Evolutionary conservation across 352 stramenopile species (phyloP), one percentile per base, ranked within the genome.

Genomic region (Pythium vanterpoolii): DNA sequence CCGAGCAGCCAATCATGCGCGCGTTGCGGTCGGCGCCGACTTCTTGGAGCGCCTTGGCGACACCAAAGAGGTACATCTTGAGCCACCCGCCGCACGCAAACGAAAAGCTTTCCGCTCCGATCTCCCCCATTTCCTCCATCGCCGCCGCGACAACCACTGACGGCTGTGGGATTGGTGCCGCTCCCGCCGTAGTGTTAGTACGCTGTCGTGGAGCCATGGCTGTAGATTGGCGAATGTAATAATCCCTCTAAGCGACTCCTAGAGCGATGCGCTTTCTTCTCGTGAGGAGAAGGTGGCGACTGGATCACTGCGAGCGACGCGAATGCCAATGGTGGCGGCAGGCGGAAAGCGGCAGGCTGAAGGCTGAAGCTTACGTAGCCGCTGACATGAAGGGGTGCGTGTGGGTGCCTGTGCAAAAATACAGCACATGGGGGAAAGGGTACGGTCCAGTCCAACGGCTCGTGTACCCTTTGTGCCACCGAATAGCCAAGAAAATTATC

Each of bases 61-160:
- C 86, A 42, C 87, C 87, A 43, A 96, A 95, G 19, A 89, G 65
- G 67, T 95, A 95, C 79, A 88, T 89, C 65, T 95, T 96, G 61
- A 96, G 83, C 79, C 81, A 96, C 0, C 87, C 87, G 24, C 81
- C 84, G 51, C 85, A 93, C 1, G 83, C 82, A 65, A 96, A 96
- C 62, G 85, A 96, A 72, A 90, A 92, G 64, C 81, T 91, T 58
- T 60, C 52, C 57, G n/a, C n/a, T n/a, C n/a, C n/a, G n/a, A n/a
- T n/a, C n/a, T n/a, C n/a, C n/a, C n/a, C n/a, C n/a, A n/a, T n/a
- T n/a, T n/a, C n/a, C n/a, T 58, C 52, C 40, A 52, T 60, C 5
- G 46, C 39, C 6, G 40, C 14, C 47, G 30, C 23, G 13, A n/a
- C 27, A 16, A 31, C 39, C 24, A 36, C 21, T 42, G 44, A 18